Conservation (phyloP, 2,329 filamentous ascomycete genomes). For the Cyclaneusma minus region DNA sequence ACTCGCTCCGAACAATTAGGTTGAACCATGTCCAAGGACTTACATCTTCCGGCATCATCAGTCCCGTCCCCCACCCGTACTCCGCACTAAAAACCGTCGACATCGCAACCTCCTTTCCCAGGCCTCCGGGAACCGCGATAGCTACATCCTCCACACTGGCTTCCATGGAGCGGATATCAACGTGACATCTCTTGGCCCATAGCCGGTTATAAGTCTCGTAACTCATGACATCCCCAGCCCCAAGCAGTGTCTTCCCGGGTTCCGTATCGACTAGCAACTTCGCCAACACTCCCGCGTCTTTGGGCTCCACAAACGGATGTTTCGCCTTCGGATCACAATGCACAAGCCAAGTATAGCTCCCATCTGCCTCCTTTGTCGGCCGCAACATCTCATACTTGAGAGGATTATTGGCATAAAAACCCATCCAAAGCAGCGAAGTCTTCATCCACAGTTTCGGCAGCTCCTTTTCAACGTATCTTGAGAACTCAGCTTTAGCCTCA, state of each 20-base stretch:
- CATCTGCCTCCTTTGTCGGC: conserved; percentile 5
- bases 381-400: neutral
- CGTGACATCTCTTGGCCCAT: conserved; percentile 9
- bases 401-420: conserved; percentile 20
- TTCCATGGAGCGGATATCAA: conserved; percentile 5
- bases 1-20: too few relatives aligned
- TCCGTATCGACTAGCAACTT: conserved; percentile 9
- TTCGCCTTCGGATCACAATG: conserved; percentile 5
- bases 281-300: conserved; percentile 18
- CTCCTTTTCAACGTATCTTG: conserved; percentile 13
- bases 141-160: conserved; percentile 11
- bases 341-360: conserved; percentile 5
- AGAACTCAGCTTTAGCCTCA: conserved; percentile 20
- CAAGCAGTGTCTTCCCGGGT: conserved; percentile 10
- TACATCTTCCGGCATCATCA: conserved; percentile 10
- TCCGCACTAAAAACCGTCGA: conserved; percentile 19
- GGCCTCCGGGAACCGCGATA: conserved; percentile 13
- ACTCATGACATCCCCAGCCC: conserved; percentile 7
- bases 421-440: conserved; percentile 20
- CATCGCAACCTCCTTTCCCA: conserved; percentile 19
- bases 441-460: conserved; percentile 16
- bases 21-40: conserved; percentile 4
- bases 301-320: conserved; percentile 15
- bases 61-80: conserved; percentile 20
- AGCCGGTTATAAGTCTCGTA: conserved; percentile 7